Conservation (phyloP, 768 basidiomycete species). For the Mycena leptocephala region DNA sequence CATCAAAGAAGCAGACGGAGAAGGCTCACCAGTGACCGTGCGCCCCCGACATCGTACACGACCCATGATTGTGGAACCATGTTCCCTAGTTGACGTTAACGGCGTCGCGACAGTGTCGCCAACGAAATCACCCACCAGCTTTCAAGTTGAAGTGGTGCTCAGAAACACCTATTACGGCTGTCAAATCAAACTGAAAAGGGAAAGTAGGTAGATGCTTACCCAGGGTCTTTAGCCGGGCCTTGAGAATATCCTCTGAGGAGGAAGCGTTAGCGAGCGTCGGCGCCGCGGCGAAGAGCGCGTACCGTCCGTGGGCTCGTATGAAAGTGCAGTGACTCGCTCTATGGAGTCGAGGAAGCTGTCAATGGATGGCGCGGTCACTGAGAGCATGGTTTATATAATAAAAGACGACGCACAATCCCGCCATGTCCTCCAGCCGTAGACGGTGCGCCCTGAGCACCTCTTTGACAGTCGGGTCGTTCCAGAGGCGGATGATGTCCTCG, state of each 20-base stretch:
- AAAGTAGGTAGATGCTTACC: conserved; percentile 1
- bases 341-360: conserved; percentile 67
- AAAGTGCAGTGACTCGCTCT: conserved; percentile 59
- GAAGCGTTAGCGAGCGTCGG: not conserved
- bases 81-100: conserved; percentile 26
- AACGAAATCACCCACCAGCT: conserved; percentile 41
- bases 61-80: conserved; percentile 42
- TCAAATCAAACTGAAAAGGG: not conserved
- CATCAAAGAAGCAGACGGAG: not conserved
- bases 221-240: conserved; percentile 65
- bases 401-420: conserved; percentile 45
- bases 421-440: conserved; percentile 65
- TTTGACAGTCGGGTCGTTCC: conserved; percentile 63
- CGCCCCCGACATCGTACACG: conserved; percentile 69
- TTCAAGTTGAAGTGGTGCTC: conserved; percentile 71
- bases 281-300: not conserved
- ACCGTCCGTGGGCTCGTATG: conserved; percentile 69
- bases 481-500: conserved; percentile 66
- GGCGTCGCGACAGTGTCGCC: not conserved
- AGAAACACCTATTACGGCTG: conserved; percentile 56
- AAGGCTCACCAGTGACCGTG: conserved; percentile 50
- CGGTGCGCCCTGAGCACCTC: conserved; percentile 58
- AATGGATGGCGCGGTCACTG: not conserved
- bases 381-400: not conserved
- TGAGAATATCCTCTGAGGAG: conserved; percentile 65